These are phyloP conservation scores for Flaveria ramosissima DNA, from an alignment of 129 eudicot species.

Conservation along the genomic window DNA sequence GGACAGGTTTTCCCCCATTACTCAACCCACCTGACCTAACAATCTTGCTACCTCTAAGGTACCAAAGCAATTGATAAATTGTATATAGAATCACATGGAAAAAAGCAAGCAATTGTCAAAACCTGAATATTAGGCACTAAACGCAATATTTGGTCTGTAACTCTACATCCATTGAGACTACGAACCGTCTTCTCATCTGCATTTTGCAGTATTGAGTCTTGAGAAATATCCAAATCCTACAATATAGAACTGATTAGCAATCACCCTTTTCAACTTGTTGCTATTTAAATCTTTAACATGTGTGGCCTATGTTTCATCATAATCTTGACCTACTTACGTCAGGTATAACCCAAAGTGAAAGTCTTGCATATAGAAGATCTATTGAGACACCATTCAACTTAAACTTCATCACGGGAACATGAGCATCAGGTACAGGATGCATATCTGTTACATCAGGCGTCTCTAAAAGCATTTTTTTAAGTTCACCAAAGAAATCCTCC, in stretches of 20 bases:
- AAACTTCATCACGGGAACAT: slow-evolving; percentile 90
- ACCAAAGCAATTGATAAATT: not conserved
- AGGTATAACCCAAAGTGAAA: slow-evolving; percentile 90
- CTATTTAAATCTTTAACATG: not conserved
- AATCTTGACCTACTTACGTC: slow-evolving; percentile 54
- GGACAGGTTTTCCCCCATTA: not conserved
- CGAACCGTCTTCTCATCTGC: slow-evolving; percentile 92
- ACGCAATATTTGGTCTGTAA: slow-evolving; percentile 83
- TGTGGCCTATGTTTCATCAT: slow-evolving; percentile 5
- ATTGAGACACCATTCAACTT: slow-evolving; percentile 89
- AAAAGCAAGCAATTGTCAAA: slow-evolving; percentile 1
- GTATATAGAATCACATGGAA: not conserved
- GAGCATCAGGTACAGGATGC: slow-evolving; percentile 93
- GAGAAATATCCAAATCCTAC: slow-evolving; percentile 94
- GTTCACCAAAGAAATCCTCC: slow-evolving; percentile 98
- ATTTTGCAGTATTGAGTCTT: slow-evolving; percentile 89
- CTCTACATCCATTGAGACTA: slow-evolving; percentile 98
- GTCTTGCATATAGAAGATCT: slow-evolving; percentile 93
- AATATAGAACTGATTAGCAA: slow-evolving; percentile 13
- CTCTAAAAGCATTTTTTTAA: slow-evolving; percentile 74
- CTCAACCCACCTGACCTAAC: not conserved
- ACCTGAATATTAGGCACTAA: slow-evolving; percentile 98
- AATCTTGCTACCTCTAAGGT: not conserved
- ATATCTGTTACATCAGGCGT: slow-evolving; percentile 88
- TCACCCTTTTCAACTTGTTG: not conserved